Percentiles rank a stretch among this genome's conserved stretches.
Conservation (phyloP, 345 rosid genomes). For the Euphorbia lathyris region DNA sequence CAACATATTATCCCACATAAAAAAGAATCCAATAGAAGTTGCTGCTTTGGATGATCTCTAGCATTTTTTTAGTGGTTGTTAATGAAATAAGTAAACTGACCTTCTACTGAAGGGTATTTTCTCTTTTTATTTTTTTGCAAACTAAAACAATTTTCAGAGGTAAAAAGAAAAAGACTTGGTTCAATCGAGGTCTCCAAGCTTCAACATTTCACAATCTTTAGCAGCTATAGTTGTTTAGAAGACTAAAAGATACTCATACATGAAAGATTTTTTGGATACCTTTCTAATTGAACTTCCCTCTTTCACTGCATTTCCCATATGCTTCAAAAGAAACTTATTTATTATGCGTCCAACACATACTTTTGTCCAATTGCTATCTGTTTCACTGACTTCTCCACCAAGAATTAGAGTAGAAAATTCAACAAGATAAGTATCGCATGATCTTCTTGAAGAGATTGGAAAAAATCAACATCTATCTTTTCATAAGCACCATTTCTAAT, state of each 20-base stretch:
- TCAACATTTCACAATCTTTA: background rate
- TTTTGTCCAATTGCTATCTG: conserved; percentile 56
- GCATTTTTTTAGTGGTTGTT: background rate
- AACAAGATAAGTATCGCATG: conserved; percentile 59
- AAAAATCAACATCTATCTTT: conserved; percentile 50
- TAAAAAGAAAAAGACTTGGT: background rate
- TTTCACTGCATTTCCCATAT: conserved; percentile 62
- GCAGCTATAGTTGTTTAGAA: background rate
- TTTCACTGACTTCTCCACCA: conserved; percentile 28
- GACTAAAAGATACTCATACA: background rate
- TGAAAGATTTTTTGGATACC: conserved; percentile 37
- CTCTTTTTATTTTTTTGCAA: background rate
- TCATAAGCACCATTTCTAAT: conserved; percentile 73
- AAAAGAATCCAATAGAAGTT: background rate
- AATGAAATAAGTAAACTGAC: background rate
- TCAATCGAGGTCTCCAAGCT: background rate
- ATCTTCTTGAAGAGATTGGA: conserved; percentile 46
- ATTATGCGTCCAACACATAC: conserved; percentile 40
- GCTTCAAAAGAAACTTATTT: conserved; percentile 64
- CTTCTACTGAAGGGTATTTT: background rate
- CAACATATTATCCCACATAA: no score
- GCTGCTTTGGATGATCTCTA: background rate
- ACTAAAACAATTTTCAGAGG: background rate
- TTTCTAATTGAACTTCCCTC: conserved; percentile 52
- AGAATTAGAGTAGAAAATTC: conserved; percentile 63